A percentile compares a stretch with the other conserved stretches of the same genome.
phyloP scores from a whole-genome alignment of 257 asterid species.

The Przewalskia tangutica region DNA sequence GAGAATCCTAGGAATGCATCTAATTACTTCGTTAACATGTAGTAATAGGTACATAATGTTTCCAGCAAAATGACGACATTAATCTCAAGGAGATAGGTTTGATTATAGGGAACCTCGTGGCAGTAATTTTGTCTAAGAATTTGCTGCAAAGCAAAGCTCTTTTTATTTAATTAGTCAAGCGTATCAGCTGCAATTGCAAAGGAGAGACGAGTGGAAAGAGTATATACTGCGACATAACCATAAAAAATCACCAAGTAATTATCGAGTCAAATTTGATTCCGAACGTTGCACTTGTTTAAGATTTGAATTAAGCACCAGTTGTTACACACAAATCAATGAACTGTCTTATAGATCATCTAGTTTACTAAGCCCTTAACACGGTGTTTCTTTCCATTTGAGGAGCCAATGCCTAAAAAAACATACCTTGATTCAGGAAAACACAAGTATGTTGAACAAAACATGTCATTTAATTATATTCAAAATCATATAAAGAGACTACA shows the following conservation, averaged over 20 bases:
- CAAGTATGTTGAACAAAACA: not conserved
- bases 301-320: not conserved
- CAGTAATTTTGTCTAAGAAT: not conserved
- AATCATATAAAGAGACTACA: not conserved
- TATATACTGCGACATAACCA: not conserved
- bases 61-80: not conserved
- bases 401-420: not conserved
- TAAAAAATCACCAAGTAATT: not conserved
- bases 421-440: not conserved
- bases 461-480: not conserved
- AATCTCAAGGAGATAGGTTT: not conserved
- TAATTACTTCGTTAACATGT: not conserved
- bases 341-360: not conserved
- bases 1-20: conserved; percentile 51
- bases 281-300: not conserved
- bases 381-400: not conserved
- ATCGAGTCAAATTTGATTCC: not conserved
- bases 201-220: not conserved
- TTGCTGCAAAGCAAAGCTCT: too few species aligned
- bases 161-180: not conserved
- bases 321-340: not conserved
- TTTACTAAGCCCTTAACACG: not conserved
- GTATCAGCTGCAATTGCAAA: not conserved
- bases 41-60: not conserved
- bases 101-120: not conserved